Percentiles rank a stretch among this genome's conserved stretches.
These are phyloP conservation scores for Penicillium sp. DNA, from an alignment of 2,329 filamentous ascomycete species.

Conservation along the genomic window DNA sequence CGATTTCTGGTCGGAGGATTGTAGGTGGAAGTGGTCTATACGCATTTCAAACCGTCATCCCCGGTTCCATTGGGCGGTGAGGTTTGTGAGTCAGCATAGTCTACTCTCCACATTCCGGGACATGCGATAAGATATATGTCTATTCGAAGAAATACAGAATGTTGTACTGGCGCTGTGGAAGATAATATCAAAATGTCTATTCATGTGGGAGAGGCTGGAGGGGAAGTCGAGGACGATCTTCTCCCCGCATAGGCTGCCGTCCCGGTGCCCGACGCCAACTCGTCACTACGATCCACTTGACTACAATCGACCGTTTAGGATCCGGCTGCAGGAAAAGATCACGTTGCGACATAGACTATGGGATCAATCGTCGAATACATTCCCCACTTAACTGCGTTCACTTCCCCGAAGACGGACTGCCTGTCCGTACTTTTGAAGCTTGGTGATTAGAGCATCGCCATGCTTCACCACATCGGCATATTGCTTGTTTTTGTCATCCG, in stretches of 20 bases:
- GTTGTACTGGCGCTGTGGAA: too few relatives aligned
- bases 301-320: not conserved
- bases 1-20: not conserved
- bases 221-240: conserved; percentile 9
- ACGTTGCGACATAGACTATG: conserved; percentile 5
- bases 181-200: not conserved
- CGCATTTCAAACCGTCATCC: not conserved
- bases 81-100: conserved; percentile 18
- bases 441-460: conserved; percentile 95
- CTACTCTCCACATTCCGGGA: conserved; percentile 9
- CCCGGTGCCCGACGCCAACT: conserved; percentile 6
- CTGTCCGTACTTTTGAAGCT: conserved; percentile 98
- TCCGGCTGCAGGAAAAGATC: conserved; percentile 6
- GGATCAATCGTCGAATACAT: conserved; percentile 8
- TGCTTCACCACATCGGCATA: conserved; percentile 97
- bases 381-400: conserved; percentile 53
- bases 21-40: not conserved
- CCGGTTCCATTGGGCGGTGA: conserved; percentile 21
- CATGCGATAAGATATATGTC: conserved; percentile 5
- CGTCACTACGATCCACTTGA: too few relatives aligned
- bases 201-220: not conserved
- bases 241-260: conserved; percentile 14
- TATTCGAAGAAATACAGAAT: too few relatives aligned
- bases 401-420: conserved; percentile 89
- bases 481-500: conserved; percentile 99